Percentiles rank a stretch among this genome's conserved stretches.
Evolutionary conservation across 1,284 basidiomycete species (phyloP).

Genomic region (Moniliophthora roreri): DNA sequence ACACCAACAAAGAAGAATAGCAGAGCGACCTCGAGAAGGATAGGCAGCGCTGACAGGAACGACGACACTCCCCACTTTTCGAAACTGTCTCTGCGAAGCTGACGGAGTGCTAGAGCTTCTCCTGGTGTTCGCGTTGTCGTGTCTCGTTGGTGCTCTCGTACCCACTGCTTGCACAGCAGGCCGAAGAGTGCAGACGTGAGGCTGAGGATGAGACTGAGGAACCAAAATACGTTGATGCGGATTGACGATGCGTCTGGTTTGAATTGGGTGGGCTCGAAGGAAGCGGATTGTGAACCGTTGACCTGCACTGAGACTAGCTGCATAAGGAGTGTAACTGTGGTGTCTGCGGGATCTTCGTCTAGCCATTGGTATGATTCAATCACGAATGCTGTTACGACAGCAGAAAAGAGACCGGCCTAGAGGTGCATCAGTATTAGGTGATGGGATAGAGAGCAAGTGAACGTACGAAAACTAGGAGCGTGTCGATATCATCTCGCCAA

Average conservation of each 20-base stretch:
- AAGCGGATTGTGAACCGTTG: neutral
- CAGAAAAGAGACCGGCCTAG: slow-evolving; percentile 26
- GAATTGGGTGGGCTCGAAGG: neutral
- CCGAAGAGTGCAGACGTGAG: slow-evolving; percentile 21
- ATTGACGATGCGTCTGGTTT: slow-evolving; percentile 1
- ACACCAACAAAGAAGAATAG: slow-evolving; percentile 29
- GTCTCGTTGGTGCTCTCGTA: slow-evolving; percentile 21
- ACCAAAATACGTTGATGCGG: slow-evolving; percentile 24
- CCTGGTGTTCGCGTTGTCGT: slow-evolving; percentile 15
- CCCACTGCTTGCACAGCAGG: slow-evolving; percentile 24
- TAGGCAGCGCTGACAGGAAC: slow-evolving; percentile 26
- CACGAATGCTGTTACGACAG: slow-evolving; percentile 20
- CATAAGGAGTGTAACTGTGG: slow-evolving; percentile 12
- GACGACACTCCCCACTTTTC: slow-evolving; percentile 26
- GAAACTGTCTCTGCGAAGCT: slow-evolving; percentile 25
- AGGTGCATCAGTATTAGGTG: too few relatives aligned
- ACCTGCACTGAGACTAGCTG: slow-evolving; percentile 10
- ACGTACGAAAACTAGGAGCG: too few relatives aligned
- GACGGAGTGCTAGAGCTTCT: slow-evolving; percentile 20
- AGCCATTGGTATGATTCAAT: slow-evolving; percentile 21
- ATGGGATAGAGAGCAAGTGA: too few relatives aligned
- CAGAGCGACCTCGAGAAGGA: slow-evolving; percentile 27
- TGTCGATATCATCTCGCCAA: too few relatives aligned
- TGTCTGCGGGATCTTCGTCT: slow-evolving; percentile 12
- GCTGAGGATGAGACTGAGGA: slow-evolving; percentile 22